These are phyloP conservation scores for Citrus glauca DNA, from an alignment of 345 rosid genomes.

Conservation along the genomic window DNA sequence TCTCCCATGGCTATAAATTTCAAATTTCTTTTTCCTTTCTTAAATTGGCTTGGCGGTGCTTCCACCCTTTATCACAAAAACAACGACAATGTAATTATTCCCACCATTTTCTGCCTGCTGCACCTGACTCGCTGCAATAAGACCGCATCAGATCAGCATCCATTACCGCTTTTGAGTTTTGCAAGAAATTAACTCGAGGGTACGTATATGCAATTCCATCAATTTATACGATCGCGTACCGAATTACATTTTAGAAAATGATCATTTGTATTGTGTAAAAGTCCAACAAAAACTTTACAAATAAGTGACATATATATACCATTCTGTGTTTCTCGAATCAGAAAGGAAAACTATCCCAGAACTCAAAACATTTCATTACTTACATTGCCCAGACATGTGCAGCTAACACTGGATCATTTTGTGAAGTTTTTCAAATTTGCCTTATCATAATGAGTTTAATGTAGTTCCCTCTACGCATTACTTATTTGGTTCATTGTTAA, in stretches of 20 bases:
- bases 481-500: neutral
- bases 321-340: constrained; percentile 12
- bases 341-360: constrained; percentile 5
- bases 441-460: neutral
- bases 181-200: neutral
- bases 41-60: neutral
- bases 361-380: constrained; percentile 15
- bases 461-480: neutral
- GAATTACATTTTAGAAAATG: neutral
- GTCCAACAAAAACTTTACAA: constrained; percentile 3
- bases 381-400: constrained; percentile 8
- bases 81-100: neutral
- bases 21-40: neutral
- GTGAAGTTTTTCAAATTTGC: neutral
- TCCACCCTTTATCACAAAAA: neutral
- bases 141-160: neutral
- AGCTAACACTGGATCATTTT: neutral
- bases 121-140: neutral
- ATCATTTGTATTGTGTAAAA: neutral
- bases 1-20: neutral
- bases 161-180: neutral
- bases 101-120: neutral
- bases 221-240: neutral
- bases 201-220: neutral
- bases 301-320: neutral